Base-by-base conservation (phyloP, 2,329 filamentous ascomycete genomes). In the Magnaporthiopsis rhizophila region DNA sequence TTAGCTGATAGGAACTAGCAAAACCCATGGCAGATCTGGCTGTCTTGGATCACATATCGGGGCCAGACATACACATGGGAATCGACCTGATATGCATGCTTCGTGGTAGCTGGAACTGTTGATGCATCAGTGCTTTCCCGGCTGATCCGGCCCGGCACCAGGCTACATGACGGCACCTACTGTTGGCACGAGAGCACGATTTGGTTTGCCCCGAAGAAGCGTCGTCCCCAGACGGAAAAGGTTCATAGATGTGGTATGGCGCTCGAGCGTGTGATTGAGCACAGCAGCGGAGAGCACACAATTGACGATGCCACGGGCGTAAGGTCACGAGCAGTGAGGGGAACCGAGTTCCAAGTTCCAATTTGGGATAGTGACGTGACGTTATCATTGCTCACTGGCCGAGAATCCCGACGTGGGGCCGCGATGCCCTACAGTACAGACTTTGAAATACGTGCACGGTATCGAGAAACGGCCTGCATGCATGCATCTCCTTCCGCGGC, bases 61-160 rank as follows among this genome's bases (percentile, higher is more conserved):
- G 36, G 26, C 15, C 4, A 32, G 9, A 80, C 87, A 73, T 85
- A 92, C 91, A 94, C 90, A 95, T 94, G 65, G 90, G 90, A 77
- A 95, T 94, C 69, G 89, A 90, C 77, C 91, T 85, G 79, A 94
- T 89, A 85, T 94, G 90, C 91, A 95, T 95, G 69, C 79, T 78
- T 78, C 83, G 82, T 64, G 71, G 65, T 65, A 68, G 69, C 62
- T 71, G 68, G 65, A 72, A 71, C 75, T 77, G 67, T 70, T 72
- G 68, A 38, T n/a, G 4, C 15, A n/a, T 59, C 28, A 30, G 26
- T n/a, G 12, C 13, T 21, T n/a, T 3, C 11, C 56, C 8, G 4
- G 9, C n/a, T 12, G n/a, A 9, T 30, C n/a, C 56, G 2, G 56
- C 56, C 56, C 5, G 26, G 12, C 9, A 58, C n/a, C n/a, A 6